Percentiles rank a stretch among this genome's conserved stretches.
Conservation (phyloP, 116 monocot species). For the Iris pallida region DNA sequence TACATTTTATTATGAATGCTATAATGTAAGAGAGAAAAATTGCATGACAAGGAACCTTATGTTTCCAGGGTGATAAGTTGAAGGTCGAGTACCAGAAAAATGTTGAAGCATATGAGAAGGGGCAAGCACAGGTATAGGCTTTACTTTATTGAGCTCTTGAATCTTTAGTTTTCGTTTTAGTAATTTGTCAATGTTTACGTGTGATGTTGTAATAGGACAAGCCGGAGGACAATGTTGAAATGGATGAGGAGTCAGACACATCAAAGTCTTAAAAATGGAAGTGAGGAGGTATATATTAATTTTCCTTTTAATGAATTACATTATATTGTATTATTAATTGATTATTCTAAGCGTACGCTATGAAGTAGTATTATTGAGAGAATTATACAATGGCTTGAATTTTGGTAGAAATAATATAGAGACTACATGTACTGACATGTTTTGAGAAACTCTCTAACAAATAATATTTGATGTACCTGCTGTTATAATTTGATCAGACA, state of each 20-base stretch:
- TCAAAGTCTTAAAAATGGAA: conserved; percentile 36
- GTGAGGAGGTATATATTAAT: conserved; percentile 18
- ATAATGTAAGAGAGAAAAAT: too few species aligned
- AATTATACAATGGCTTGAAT: too few species aligned
- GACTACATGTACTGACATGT: too few species aligned
- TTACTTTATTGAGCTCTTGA: background rate
- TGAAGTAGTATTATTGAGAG: too few species aligned
- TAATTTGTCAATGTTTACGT: too few species aligned
- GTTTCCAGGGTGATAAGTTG: conserved; percentile 35
- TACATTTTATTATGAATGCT: too few species aligned
- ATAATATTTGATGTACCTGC: too few species aligned
- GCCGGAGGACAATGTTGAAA: background rate
- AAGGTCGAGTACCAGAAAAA: conserved; percentile 38
- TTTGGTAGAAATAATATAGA: too few species aligned
- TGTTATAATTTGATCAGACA: too few species aligned
- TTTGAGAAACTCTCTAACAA: too few species aligned
- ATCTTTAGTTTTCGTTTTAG: background rate
- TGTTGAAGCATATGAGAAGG: conserved; percentile 34
- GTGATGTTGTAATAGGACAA: background rate
- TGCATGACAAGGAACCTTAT: conserved; percentile 36
- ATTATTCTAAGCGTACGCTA: background rate
- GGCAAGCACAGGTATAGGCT: conserved; percentile 12
- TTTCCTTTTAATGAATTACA: background rate
- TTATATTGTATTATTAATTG: background rate
- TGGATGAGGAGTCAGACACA: conserved; percentile 34